Base-by-base conservation (phyloP, 2,329 filamentous ascomycete genomes). In the Alternaria infectoria region DNA sequence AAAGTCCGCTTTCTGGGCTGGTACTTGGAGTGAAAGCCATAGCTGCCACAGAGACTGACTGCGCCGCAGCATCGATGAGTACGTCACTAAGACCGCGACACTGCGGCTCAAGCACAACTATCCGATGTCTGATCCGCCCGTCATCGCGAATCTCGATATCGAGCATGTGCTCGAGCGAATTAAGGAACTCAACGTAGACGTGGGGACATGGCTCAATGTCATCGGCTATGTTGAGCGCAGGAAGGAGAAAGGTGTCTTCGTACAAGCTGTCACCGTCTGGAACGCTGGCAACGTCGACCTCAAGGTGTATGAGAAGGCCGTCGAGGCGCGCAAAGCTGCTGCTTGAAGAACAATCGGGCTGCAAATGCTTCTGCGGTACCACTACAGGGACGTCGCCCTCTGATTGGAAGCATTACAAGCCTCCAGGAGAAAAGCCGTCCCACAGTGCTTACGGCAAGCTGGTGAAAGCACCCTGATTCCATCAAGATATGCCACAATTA, bases 1-100 rank as follows among this genome's bases (percentile, higher is more conserved):
- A 98, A 98, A 82, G 90, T 97, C 64, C 90, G 95, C 65, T 97
- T 98, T 79, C 81, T 98, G 54, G 94, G 93, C 80, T 97, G 94
- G 95, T 97, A 86, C 82, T n/a, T 32, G 11, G 46, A 28, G 19
- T 52, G 15, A 4, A 19, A n/a, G 21, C n/a, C 9, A 46, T 30
- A 23, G 21, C 40, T 50, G 19, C 17, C 56, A 57, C 60, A 43
- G 32, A 46, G 45, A 64, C 69, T 65, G 57, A 73, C 58, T 26
- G 13, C 61, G 36, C 32, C 8, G 40, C 74, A 91, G 89, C 73
- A 86, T 91, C 32, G 84, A 86, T 40, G 79, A 82, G 32, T 91
- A 91, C 72, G 78, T 85, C 56, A 83, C 85, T 46, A 69, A 81
- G 13, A 86, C 84, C 9, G 93, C 87, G 10, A 85, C 84, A 36